Evolutionary conservation across 1,284 basidiomycete genomes (phyloP).

Genomic region (Cutaneotrichosporon mucoides): DNA sequence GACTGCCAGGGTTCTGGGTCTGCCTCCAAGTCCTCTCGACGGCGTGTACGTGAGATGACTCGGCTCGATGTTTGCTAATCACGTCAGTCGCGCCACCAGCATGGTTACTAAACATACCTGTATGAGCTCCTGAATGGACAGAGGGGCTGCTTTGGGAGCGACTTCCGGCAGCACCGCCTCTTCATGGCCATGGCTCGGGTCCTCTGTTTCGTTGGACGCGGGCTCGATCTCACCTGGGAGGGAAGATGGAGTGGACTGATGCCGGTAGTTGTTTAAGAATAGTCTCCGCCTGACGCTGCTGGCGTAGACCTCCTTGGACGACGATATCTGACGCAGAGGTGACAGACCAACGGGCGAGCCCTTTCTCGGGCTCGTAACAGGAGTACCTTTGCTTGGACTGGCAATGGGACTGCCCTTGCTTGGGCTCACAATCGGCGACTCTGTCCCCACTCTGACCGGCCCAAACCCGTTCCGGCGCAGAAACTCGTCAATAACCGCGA

Average conservation of each 20-base stretch:
- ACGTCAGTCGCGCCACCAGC: neutral
- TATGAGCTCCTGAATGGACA: neutral
- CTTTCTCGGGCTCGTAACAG: neutral
- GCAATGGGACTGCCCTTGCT: neutral
- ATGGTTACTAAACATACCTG: neutral
- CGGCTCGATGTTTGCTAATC: neutral
- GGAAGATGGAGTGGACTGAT: too few relatives aligned
- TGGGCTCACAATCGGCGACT: neutral
- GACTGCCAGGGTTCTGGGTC: neutral
- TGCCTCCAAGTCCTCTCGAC: neutral
- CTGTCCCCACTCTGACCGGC: neutral
- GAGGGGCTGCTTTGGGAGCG: too few relatives aligned
- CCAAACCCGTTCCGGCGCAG: constrained; percentile 62
- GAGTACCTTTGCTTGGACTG: too few relatives aligned
- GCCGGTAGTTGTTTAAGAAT: neutral
- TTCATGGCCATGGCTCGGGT: too few relatives aligned
- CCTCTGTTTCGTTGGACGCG: too few relatives aligned
- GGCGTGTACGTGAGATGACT: neutral
- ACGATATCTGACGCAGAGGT: too few relatives aligned
- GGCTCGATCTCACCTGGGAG: too few relatives aligned
- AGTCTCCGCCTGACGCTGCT: neutral
- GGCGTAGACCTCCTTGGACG: neutral
- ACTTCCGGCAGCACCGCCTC: too few relatives aligned
- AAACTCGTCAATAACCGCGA: constrained; percentile 61
- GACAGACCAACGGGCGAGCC: too few relatives aligned